Evolutionary conservation across 2,329 filamentous ascomycete species (phyloP).

Genomic region (Colletotrichum sp.): DNA sequence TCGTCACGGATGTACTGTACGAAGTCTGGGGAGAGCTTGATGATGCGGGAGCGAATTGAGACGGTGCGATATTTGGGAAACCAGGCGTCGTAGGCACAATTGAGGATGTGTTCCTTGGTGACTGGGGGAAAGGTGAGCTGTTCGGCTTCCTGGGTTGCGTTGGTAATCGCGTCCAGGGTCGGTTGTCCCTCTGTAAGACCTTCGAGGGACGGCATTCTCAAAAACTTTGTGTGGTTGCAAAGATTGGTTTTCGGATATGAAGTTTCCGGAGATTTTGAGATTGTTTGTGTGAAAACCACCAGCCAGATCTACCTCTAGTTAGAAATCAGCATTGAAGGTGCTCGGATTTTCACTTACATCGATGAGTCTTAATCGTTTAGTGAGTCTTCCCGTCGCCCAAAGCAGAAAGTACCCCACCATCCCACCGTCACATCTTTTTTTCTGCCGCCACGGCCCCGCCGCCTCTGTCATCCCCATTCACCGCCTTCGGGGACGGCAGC

Average conservation of each 20-base stretch:
- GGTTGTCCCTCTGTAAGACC: conserved; percentile 21
- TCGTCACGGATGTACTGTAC: conserved; percentile 89
- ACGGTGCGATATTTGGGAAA: conserved; percentile 77
- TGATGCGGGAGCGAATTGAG: conserved; percentile 85
- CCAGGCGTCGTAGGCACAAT: conserved; percentile 95
- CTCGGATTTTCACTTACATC: conserved; percentile 12
- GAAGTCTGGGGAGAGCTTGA: conserved; percentile 78
- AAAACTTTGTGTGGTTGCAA: neutral
- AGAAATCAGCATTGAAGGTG: neutral
- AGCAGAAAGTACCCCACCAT: conserved; percentile 17
- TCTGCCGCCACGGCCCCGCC: neutral
- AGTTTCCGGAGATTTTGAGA: neutral
- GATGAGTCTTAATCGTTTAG: conserved; percentile 12
- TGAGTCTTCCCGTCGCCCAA: conserved; percentile 17
- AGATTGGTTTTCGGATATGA: neutral
- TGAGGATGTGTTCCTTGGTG: conserved; percentile 84
- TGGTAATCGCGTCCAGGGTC: conserved; percentile 8
- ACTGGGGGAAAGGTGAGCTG: conserved; percentile 79
- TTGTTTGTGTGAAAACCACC: neutral
- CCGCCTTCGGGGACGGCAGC: neutral
- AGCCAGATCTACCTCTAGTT: neutral
- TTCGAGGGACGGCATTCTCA: conserved; percentile 36
- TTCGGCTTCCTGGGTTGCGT: conserved; percentile 17
- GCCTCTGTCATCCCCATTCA: neutral
- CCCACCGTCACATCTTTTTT: conserved; percentile 8